Conservation (phyloP, 2,329 filamentous ascomycete species). For the Pyrenophora tritici-repentis region DNA sequence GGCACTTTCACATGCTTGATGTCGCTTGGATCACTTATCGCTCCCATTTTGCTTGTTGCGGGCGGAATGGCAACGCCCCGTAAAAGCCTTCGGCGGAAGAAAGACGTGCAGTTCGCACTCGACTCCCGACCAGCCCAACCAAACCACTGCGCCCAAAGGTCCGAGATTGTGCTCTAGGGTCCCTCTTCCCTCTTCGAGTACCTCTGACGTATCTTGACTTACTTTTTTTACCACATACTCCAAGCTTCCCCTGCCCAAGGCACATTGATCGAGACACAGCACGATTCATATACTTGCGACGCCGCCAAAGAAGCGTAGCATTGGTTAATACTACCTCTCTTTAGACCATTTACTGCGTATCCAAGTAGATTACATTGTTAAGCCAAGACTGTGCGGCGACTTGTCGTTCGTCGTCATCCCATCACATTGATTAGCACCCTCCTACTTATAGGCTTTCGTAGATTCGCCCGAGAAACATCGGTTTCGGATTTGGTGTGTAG, state of each 20-base stretch:
- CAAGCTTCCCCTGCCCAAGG: too few relatives aligned
- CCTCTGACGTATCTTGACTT: not conserved
- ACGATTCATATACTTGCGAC: not conserved
- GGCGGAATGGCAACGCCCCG: conserved; percentile 1
- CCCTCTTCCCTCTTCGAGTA: not conserved
- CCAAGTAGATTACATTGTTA: too few relatives aligned
- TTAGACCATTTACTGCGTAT: too few relatives aligned
- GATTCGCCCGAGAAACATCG: too few relatives aligned
- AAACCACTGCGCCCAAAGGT: not conserved
- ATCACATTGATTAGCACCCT: too few relatives aligned
- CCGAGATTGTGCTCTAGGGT: not conserved
- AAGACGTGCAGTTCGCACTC: not conserved
- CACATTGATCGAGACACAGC: not conserved
- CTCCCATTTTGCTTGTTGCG: not conserved
- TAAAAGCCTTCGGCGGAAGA: conserved; percentile 2
- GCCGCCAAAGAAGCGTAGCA: not conserved
- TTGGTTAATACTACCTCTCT: too few relatives aligned
- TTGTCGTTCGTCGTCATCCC: too few relatives aligned
- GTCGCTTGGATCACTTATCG: conserved; percentile 2
- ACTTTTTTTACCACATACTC: too few relatives aligned
- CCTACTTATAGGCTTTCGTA: too few relatives aligned
- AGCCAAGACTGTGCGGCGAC: too few relatives aligned
- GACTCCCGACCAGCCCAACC: not conserved
- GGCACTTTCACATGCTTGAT: conserved; percentile 1
- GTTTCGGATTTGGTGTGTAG: too few relatives aligned